A percentile compares a stretch with the other conserved stretches of the same genome.
Evolutionary conservation across 768 basidiomycete genomes (phyloP).

Genomic region (Macrocybe gigantea): DNA sequence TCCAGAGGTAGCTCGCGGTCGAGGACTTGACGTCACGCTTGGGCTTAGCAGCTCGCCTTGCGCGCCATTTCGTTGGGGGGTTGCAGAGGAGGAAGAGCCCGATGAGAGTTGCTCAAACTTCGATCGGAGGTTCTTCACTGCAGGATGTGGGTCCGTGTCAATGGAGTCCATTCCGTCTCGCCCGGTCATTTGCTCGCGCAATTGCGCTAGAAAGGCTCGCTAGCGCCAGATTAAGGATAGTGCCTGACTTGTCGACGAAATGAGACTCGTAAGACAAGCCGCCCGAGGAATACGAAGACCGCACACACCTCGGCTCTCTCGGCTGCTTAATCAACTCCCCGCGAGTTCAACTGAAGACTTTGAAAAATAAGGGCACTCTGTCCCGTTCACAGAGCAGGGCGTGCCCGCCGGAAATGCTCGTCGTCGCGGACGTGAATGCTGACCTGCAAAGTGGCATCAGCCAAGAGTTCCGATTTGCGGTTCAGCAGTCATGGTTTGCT

Average conservation of each 20-base stretch:
- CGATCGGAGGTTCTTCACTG: slow-evolving; percentile 65
- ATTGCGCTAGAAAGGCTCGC: neutral
- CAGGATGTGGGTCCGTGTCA: slow-evolving; percentile 50
- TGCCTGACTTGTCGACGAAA: neutral
- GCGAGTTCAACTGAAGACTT: neutral
- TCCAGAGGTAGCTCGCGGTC: slow-evolving; percentile 30
- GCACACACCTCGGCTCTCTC: neutral
- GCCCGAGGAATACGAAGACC: neutral
- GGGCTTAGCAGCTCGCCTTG: neutral
- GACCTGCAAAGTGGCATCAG: no score
- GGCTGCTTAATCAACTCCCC: neutral
- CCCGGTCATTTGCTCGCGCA: neutral
- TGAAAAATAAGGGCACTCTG: no score
- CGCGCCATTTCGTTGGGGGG: neutral
- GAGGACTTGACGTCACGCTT: slow-evolving; percentile 11
- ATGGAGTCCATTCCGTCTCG: slow-evolving; percentile 23
- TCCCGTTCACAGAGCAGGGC: no score
- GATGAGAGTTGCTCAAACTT: slow-evolving; percentile 64
- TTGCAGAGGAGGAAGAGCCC: neutral
- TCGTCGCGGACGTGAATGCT: no score
- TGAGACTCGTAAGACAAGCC: neutral
- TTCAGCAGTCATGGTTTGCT: no score
- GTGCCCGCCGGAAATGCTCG: no score
- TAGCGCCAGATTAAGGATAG: neutral
- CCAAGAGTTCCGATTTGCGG: no score